Percentiles rank a stretch among this genome's conserved stretches.
Evolutionary conservation across 331 rosid species (phyloP).

Genomic region (Acacia concinna): DNA sequence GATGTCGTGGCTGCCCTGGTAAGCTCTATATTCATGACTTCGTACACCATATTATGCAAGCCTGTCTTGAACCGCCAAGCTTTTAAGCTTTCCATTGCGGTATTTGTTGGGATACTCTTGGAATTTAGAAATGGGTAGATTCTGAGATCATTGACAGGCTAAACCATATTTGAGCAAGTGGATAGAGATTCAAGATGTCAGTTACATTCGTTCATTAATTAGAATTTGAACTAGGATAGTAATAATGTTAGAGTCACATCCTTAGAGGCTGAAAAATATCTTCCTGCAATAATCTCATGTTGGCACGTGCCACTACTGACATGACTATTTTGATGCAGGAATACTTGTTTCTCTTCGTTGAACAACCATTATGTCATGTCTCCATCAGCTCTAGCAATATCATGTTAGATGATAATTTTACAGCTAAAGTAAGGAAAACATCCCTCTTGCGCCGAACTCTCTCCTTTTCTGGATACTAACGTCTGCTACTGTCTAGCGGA

Average conservation of each 20-base stretch:
- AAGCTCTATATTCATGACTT: constrained; percentile 14
- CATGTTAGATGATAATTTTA: constrained; percentile 83
- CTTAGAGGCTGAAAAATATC: not conserved
- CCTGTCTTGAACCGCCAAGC: constrained; percentile 8
- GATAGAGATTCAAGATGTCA: not conserved
- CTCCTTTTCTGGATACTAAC: not conserved
- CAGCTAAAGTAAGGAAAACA: constrained; percentile 68
- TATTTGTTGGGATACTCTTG: not conserved
- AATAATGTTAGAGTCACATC: not conserved
- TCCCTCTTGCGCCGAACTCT: constrained; percentile 19
- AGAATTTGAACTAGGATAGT: not conserved
- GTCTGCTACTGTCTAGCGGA: not conserved
- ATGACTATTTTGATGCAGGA: constrained; percentile 56
- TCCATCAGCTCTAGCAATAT: constrained; percentile 78
- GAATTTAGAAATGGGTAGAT: not conserved
- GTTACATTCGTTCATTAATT: not conserved
- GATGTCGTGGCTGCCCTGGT: constrained; percentile 90
- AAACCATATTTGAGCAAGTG: not conserved
- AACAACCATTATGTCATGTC: constrained; percentile 75
- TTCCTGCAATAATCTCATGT: not conserved
- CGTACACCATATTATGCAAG: constrained; percentile 4
- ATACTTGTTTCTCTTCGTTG: constrained; percentile 81
- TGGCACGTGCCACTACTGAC: constrained; percentile 1
- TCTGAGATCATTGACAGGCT: not conserved
- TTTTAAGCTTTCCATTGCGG: constrained; percentile 6